Base-by-base conservation (phyloP, 352 stramenopile species). In the Blastocystis sp. region DNA sequence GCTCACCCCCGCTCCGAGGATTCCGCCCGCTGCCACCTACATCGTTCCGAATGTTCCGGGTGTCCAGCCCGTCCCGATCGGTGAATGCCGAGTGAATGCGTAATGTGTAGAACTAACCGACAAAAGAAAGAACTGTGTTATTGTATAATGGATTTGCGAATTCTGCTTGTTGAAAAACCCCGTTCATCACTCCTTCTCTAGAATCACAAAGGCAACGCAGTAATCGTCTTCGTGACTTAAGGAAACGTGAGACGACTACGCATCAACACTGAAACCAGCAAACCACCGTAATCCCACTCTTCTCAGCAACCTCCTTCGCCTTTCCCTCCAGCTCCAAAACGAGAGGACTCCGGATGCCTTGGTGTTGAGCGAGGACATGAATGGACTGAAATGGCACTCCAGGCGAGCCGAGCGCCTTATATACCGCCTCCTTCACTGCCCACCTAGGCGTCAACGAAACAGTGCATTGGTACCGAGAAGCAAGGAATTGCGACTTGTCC, bases 171-270 rank as follows among this genome's bases (percentile, higher is more conserved):
- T 65, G 29, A n/a, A 65, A 35, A 41, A 81, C 9, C 29, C 16
- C 65, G 24, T 21, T 10, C 67, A 66, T 4, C 19, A 59, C 51
- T 55, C 16, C 45, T 62, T n/a, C 70, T 85, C 74, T 69, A 85
- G 70, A 39, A 85, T n/a, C n/a, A 85, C 74, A 69, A 85, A 85
- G 16, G 74, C 74, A 35, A 85, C 51, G 60, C 74, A 85, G 50
- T 69, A 69, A 13, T 85, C 74, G 41, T 85, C 66, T 50, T 85
- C 74, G 61, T 85, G 74, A 60, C 74, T 85, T 16, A 85, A 12
- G 33, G 74, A 85, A 16, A 85, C 41, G n/a, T 67, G 50, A 51
- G 16, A 50, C 33, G 12, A 59, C 66, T 77, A 77, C n/a, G 12
- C 4, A 26, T 37, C 2, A 77, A 9, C 50, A 3, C 66, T 45